Conservation (phyloP, 495 filamentous ascomycete genomes). For the Staphylotrichum longicolle region DNA sequence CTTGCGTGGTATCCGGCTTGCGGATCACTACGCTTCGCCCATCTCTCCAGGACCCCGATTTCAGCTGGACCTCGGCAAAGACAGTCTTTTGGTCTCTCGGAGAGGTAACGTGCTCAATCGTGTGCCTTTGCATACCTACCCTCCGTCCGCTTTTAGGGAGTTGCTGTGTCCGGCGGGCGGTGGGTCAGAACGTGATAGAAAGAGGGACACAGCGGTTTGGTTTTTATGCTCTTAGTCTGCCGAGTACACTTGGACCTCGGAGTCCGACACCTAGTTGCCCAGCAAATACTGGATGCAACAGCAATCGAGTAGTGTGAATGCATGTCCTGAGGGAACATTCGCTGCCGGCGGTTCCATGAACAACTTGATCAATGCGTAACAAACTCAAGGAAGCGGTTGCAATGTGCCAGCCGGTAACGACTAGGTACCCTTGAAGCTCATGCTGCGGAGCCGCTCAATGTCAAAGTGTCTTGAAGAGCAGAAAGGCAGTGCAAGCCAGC, state of each 20-base stretch:
- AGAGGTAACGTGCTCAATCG: conserved; percentile 7
- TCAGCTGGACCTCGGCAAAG: neutral
- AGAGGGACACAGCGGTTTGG: neutral
- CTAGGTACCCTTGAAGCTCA: too few species aligned
- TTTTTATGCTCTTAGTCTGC: conserved; percentile 1
- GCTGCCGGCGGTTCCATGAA: neutral
- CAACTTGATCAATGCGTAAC: too few species aligned
- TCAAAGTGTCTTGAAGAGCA: too few species aligned
- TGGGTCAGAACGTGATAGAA: neutral
- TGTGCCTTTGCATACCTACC: conserved; percentile 13
- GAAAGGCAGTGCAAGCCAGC: too few species aligned
- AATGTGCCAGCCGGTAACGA: too few species aligned
- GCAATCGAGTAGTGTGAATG: neutral
- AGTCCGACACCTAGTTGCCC: neutral
- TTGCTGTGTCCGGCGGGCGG: neutral
- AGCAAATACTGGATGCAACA: neutral
- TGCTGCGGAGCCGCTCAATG: too few species aligned
- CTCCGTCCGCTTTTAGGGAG: neutral
- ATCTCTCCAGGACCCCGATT: neutral
- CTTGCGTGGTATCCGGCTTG: neutral
- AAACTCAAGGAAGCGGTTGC: too few species aligned
- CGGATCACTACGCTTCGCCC: neutral
- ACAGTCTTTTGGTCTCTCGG: conserved; percentile 1
- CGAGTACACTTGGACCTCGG: neutral
- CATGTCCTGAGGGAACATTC: neutral